These are phyloP conservation scores for Botryotinia calthae DNA, from an alignment of 2,329 filamentous ascomycete species.

Conservation along the genomic window DNA sequence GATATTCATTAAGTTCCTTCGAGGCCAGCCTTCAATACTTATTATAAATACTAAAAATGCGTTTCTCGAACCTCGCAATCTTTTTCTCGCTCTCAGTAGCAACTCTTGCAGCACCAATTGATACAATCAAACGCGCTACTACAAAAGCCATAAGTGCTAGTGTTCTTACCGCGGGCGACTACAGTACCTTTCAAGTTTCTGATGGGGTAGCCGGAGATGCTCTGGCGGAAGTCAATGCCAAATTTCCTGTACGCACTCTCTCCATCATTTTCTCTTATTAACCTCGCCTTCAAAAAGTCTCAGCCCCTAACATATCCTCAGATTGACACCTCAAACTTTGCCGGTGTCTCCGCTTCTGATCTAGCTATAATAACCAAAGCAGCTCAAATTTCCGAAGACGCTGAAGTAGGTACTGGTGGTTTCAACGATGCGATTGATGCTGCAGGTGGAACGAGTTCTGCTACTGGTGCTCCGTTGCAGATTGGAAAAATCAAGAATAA, in stretches of 20 bases:
- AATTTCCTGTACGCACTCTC: constrained; percentile 48
- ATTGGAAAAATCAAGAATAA: not conserved
- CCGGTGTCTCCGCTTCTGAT: constrained; percentile 43
- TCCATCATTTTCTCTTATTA: not conserved
- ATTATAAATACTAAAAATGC: not conserved
- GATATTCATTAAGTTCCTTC: not conserved
- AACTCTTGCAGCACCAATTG: not conserved
- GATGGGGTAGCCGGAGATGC: constrained; percentile 53
- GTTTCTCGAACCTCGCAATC: not conserved
- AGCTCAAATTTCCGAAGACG: constrained; percentile 52
- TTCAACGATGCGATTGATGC: not conserved
- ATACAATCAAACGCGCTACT: not conserved
- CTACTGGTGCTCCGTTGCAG: not conserved
- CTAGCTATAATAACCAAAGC: constrained; percentile 36
- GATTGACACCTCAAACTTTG: constrained; percentile 47
- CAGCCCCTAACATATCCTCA: constrained; percentile 25
- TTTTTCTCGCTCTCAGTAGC: not conserved
- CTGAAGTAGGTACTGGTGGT: constrained; percentile 46
- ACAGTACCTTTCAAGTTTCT: constrained; percentile 40
- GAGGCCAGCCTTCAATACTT: not conserved
- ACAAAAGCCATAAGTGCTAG: not conserved
- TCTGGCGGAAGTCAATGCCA: constrained; percentile 51
- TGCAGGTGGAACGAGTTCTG: not conserved
- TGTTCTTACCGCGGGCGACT: not conserved
- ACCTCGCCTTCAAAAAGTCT: not conserved